Evolutionary conservation across 768 basidiomycete genomes (phyloP), one percentile per base, ranked within the genome.

Genomic region (Boletus eberwhitei): DNA sequence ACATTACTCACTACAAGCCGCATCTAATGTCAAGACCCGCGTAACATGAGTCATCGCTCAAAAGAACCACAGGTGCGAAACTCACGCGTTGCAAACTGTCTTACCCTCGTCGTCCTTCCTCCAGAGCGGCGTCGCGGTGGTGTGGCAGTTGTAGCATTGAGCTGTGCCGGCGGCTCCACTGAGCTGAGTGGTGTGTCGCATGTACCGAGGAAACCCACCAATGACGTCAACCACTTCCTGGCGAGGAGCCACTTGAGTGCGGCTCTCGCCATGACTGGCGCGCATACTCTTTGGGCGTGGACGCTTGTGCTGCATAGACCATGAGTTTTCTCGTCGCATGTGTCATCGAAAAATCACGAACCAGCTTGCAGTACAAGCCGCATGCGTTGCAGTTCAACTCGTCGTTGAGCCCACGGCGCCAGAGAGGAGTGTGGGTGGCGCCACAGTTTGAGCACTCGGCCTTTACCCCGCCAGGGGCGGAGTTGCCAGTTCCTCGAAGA

Each of bases 331-430:
- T 6, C 16, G 17, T 8, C 12, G 2, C 8, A 32, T 2, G 17
- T 16, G n/a, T 9, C 11, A 8, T 29, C 34, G 26, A 40, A 35
- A 21, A 19, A 42, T 11, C 36, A 79, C 84, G 48, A 64, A 88
- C 90, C 72, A 90, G 67, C 66, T 93, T 93, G 70, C 89, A 93
- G 66, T 93, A 93, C 39, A 93, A 73, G 5, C 90, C 91, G 59
- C 90, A 93, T 0, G 90, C 90, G 61, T 93, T 93, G 66, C 91
- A 93, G 62, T 93, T 93, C 53, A 93, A 70, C 73, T 93, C 90
- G 59, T 93, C 91, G 58, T 92, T 93, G 61, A 93, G 70, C 0
- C 90, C 91, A 2, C 90, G 79, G 17, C 91, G 77, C 90, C 91
- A 93, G 26, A 93, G 79, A 8, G 91, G 90, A 0, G 91, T 93